Percentiles rank a stretch among this genome's conserved stretches.
phyloP scores from a whole-genome alignment of 306 rosid genomes.

The Crataegus laevigata region DNA sequence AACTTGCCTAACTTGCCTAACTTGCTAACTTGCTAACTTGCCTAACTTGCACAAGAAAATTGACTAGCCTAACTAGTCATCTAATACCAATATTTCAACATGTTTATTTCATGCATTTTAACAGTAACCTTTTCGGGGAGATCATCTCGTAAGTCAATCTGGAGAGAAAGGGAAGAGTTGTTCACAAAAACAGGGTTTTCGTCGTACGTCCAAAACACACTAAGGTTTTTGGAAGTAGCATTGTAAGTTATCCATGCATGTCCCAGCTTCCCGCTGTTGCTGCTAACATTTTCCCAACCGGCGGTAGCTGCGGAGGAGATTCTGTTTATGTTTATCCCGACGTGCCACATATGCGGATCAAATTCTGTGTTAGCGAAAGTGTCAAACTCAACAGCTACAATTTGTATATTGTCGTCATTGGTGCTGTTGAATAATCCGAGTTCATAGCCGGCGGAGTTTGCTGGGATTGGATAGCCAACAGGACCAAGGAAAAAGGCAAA shows the following conservation, averaged over 20 bases:
- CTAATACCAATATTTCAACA: too few species aligned
- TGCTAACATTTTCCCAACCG: neutral
- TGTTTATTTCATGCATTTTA: too few species aligned
- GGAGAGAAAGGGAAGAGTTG: neutral
- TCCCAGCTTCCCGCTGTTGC: neutral
- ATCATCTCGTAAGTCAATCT: neutral
- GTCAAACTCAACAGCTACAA: slow-evolving; percentile 19
- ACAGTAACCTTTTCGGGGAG: slow-evolving; percentile 11
- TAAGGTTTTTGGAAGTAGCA: slow-evolving; percentile 4
- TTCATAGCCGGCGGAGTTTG: neutral
- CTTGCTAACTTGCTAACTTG: too few species aligned
- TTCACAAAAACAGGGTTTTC: neutral
- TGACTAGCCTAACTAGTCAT: too few species aligned
- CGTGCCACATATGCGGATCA: neutral
- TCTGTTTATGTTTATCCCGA: neutral
- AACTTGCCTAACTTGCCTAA: too few species aligned
- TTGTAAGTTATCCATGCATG: slow-evolving; percentile 15
- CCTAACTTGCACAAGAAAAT: too few species aligned
- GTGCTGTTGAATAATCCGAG: slow-evolving; percentile 6
- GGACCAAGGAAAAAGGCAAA: slow-evolving; percentile 19
- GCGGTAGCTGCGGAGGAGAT: neutral
- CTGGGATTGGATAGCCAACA: neutral
- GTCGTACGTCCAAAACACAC: slow-evolving; percentile 4
- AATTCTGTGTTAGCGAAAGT: neutral
- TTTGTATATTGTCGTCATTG: neutral